These are phyloP conservation scores for Rosa hybrid DNA, from an alignment of 331 rosid species.

Conservation along the genomic window DNA sequence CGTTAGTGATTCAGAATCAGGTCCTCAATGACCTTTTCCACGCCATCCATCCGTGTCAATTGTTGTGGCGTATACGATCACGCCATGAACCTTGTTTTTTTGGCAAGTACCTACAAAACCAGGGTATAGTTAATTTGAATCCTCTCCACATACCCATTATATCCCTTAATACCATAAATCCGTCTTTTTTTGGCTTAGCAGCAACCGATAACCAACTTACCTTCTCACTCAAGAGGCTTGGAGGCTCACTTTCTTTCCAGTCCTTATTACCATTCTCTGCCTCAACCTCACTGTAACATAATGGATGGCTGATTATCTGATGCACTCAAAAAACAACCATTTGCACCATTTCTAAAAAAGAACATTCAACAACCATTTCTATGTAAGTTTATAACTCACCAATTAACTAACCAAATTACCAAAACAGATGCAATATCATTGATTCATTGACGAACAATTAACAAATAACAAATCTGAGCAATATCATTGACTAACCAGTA, in stretches of 20 bases:
- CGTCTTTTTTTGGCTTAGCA: neutral
- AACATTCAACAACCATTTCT: too few species aligned
- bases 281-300: constrained; percentile 53
- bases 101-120: constrained; percentile 68
- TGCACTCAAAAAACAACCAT: constrained; percentile 23
- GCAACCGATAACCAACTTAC: constrained; percentile 36
- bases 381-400: too few species aligned
- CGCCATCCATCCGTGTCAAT: constrained; percentile 3
- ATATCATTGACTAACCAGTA: too few species aligned
- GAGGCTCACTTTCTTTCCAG: constrained; percentile 35
- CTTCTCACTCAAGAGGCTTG: constrained; percentile 76
- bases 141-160: neutral
- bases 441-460: too few species aligned
- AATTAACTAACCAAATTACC: too few species aligned
- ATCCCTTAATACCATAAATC: neutral
- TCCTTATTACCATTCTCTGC: constrained; percentile 45
- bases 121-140: constrained; percentile 19
- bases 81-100: constrained; percentile 89
- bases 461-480: too few species aligned
- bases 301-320: constrained; percentile 40
- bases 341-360: too few species aligned
- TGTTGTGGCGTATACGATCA: constrained; percentile 62
- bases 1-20: constrained; percentile 11
- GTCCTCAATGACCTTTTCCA: neutral
- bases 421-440: too few species aligned